Base-by-base conservation (phyloP, 139 green algal genomes). In the Coelastrella sp. region DNA sequence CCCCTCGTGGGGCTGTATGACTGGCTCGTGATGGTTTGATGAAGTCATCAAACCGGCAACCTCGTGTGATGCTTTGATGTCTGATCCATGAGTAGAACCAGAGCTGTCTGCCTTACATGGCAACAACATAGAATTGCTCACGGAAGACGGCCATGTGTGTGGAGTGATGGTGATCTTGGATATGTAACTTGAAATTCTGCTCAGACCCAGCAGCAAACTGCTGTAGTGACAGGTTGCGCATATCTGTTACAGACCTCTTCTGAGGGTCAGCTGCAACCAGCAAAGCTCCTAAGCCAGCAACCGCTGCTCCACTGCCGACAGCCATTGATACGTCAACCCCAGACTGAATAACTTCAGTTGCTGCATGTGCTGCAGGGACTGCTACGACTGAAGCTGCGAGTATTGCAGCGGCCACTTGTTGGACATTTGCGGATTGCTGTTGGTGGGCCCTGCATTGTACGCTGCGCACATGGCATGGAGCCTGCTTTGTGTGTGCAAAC, bases 221-320 rank as follows among this genome's bases (percentile, higher is more conserved):
- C n/a, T n/a, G n/a, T n/a, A n/a, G n/a, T 27, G 5, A 1, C 21
- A 9, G 30, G 2, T 32, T 64, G 53, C 2, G 6, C 2, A n/a
- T 27, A 64, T 19, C 53, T 6, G 35, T 50, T 40, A 71, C 86
- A 6, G 81, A 92, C 87, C 95, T 87, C 69, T 95, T 95, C 86
- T 96, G 86, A 2, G 95, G 95, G 87, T 98, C 95, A 0, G 95
- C 93, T 15, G 90, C 91, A 5, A 97, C 84, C 17, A 98, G 88
- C 0, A 92, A 86, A 0, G 89, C 93, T 15, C 88, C 93, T 3
- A 98, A 90, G 27, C 91, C 94, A 15, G 89, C 93, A 34, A 98
- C 91, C 9, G 94, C 95, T 9, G 86, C 91, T 25, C 84, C 91
- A 38, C 92, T 91, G 37, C 89, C 94, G 25, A 97, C 63, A 1